Conservation (phyloP, 768 basidiomycete genomes). For the Psilocybe tampanensis region DNA sequence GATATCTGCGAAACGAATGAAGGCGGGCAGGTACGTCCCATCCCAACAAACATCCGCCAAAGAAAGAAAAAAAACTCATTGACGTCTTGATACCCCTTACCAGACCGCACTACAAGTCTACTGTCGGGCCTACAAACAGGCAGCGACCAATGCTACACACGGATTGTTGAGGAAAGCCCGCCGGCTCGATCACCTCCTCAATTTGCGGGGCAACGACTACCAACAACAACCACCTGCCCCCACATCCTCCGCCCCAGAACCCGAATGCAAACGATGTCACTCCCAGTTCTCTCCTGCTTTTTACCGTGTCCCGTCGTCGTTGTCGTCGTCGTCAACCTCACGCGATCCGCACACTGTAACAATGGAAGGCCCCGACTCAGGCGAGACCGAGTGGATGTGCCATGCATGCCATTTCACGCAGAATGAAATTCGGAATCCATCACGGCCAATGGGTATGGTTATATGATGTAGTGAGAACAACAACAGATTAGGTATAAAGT, state of each 20-base stretch:
- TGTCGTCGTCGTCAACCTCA: no score
- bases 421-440: slow-evolving; percentile 27
- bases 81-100: neutral
- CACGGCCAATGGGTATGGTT: slow-evolving; percentile 32
- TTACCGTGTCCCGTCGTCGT: slow-evolving; percentile 46
- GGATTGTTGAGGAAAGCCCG: slow-evolving; percentile 88
- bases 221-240: no score
- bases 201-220: slow-evolving; percentile 41
- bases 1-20: slow-evolving; percentile 88
- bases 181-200: slow-evolving; percentile 75
- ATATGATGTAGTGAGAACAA: slow-evolving; percentile 27
- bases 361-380: neutral
- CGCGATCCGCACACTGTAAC: no score
- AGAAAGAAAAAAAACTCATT: slow-evolving; percentile 1
- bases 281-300: slow-evolving; percentile 80
- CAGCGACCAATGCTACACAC: slow-evolving; percentile 70
- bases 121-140: slow-evolving; percentile 83
- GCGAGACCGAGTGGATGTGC: slow-evolving; percentile 42
- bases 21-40: slow-evolving; percentile 68
- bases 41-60: neutral
- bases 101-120: slow-evolving; percentile 93
- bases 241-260: slow-evolving; percentile 31
- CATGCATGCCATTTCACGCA: slow-evolving; percentile 49
- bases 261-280: slow-evolving; percentile 60
- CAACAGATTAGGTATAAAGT: slow-evolving; percentile 26